These are phyloP conservation scores for Suhomyces yuchorum DNA, from an alignment of 1,139 yeast species.

Conservation along the genomic window DNA sequence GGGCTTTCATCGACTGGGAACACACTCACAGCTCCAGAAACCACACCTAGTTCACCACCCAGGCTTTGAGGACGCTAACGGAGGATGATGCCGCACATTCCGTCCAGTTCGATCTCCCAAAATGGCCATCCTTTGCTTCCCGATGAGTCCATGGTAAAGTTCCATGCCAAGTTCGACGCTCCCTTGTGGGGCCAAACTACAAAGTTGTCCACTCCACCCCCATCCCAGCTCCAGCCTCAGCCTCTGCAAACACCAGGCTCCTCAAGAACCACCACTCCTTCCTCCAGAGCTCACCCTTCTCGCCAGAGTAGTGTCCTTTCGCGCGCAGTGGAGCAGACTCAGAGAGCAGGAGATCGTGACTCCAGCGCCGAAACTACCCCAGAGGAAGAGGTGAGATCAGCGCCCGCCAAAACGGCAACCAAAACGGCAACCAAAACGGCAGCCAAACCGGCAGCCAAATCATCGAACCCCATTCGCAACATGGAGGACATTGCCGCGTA, in stretches of 20 bases:
- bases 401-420: background rate
- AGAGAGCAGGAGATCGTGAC: too few relatives aligned
- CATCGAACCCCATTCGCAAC: background rate
- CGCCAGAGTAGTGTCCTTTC: background rate
- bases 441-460: background rate
- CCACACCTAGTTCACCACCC: background rate
- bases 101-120: background rate
- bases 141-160: background rate
- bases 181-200: background rate
- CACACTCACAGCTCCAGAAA: background rate
- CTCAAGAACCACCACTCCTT: background rate
- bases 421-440: background rate
- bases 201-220: background rate
- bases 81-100: background rate
- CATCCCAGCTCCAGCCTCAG: background rate
- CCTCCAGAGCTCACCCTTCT: background rate
- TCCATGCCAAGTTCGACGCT: background rate
- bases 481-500: slow-evolving; percentile 7
- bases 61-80: background rate
- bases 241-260: background rate
- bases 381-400: background rate
- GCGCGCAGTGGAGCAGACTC: background rate
- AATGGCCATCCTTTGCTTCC: background rate
- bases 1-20: background rate
- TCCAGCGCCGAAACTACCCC: background rate